Conservation (phyloP, 2,329 filamentous ascomycete species). For the Pseudocercospora vitis region DNA sequence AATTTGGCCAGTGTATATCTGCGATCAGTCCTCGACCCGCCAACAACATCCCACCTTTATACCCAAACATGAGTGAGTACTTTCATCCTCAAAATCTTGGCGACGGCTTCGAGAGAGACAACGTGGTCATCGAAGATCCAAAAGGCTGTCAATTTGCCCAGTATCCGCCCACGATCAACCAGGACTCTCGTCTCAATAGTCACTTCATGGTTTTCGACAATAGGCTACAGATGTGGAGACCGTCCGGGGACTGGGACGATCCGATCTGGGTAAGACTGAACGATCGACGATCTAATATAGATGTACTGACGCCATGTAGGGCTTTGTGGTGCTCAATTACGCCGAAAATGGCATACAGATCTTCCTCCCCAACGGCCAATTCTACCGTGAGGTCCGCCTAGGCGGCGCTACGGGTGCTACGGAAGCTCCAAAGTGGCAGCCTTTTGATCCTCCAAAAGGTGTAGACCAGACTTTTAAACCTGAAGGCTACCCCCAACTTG, state of each 20-base stretch:
- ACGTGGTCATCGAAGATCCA: background rate
- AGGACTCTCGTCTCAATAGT: constrained; percentile 31
- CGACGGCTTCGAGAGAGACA: background rate
- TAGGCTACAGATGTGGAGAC: constrained; percentile 19
- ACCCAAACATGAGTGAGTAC: constrained; percentile 29
- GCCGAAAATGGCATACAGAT: constrained; percentile 15
- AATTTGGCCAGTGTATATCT: constrained; percentile 13
- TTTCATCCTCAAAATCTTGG: constrained; percentile 9
- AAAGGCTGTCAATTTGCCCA: constrained; percentile 22
- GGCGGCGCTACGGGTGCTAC: constrained; percentile 1
- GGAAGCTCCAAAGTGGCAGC: constrained; percentile 1
- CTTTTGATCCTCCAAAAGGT: constrained; percentile 7
- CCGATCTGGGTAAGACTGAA: constrained; percentile 15
- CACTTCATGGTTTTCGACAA: constrained; percentile 36
- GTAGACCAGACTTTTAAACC: background rate
- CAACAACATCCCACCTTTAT: constrained; percentile 39
- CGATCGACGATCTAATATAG: no score
- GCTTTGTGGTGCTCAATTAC: constrained; percentile 18
- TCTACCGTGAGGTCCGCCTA: constrained; percentile 8
- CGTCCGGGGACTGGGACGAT: constrained; percentile 16
- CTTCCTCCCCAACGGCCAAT: constrained; percentile 11
- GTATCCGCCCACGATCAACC: constrained; percentile 34
- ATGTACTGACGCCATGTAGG: no score
- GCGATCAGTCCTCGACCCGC: constrained; percentile 1
- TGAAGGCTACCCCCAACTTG: constrained; percentile 5